Evolutionary conservation across 2,329 filamentous ascomycete genomes (phyloP).

Genomic region (Pestalotiopsis sp.): DNA sequence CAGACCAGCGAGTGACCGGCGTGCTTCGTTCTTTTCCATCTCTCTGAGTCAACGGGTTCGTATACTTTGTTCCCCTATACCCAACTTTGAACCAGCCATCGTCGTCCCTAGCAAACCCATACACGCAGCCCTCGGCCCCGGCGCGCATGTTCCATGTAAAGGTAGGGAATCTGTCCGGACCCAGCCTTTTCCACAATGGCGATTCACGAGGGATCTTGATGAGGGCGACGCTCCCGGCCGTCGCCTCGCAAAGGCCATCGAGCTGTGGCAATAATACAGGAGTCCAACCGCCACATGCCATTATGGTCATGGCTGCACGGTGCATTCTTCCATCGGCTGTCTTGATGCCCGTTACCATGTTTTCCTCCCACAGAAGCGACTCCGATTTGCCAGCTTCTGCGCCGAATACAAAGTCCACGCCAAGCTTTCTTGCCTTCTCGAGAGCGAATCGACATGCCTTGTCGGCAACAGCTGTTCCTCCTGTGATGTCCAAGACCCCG

Average conservation of each 20-base stretch:
- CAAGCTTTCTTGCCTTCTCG: conserved; percentile 41
- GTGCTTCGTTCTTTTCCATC: conserved; percentile 35
- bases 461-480: conserved; percentile 48
- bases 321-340: conserved; percentile 36
- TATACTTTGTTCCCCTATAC: conserved; percentile 54
- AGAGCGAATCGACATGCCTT: conserved; percentile 48
- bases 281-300: conserved; percentile 44
- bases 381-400: conserved; percentile 32
- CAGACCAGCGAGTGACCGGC: conserved; percentile 41
- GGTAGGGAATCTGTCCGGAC: conserved; percentile 46
- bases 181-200: conserved; percentile 40
- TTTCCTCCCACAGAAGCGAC: conserved; percentile 16
- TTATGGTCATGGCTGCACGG: conserved; percentile 4
- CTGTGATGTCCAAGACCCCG: conserved; percentile 48
- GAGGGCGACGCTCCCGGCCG: conserved; percentile 46
- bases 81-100: conserved; percentile 49
- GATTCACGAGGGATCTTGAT: conserved; percentile 42
- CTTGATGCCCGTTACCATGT: conserved; percentile 37
- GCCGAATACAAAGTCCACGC: conserved; percentile 45
- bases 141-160: conserved; percentile 42
- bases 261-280: conserved; percentile 42
- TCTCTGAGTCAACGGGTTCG: conserved; percentile 39
- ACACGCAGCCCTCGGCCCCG: conserved; percentile 44
- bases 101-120: conserved; percentile 48
- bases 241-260: conserved; percentile 47